phyloP scores from a whole-genome alignment of 345 rosid species.

The Excoecaria cochinchinensis region DNA sequence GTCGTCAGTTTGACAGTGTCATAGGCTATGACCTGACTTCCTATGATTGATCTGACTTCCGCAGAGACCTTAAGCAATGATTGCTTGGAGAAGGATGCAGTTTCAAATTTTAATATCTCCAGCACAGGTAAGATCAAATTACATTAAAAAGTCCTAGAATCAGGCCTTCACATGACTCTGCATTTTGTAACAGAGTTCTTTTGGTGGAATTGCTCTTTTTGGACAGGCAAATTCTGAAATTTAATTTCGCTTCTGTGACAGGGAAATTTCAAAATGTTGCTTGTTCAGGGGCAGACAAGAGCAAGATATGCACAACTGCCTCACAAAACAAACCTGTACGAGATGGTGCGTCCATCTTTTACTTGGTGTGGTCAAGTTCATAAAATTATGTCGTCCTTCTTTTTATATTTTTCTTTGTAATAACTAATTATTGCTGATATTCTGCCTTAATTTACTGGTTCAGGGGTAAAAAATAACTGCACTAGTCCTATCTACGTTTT shows the following conservation, averaged over 20 bases:
- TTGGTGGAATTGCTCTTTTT: background rate
- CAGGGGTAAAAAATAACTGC: background rate
- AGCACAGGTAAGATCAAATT: background rate
- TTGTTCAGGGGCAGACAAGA: conserved; percentile 12
- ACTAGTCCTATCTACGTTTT: no score
- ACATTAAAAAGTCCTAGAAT: background rate
- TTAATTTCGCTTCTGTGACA: conserved; percentile 17
- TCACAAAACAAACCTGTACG: conserved; percentile 46
- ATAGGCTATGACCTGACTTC: conserved; percentile 3
- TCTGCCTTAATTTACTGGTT: background rate
- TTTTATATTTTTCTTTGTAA: background rate
- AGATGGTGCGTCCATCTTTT: conserved; percentile 43
- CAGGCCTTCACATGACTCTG: background rate
- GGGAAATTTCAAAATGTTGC: conserved; percentile 28
- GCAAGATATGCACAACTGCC: conserved; percentile 25
- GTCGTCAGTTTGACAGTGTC: no score
- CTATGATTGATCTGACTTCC: background rate
- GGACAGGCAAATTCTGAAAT: background rate
- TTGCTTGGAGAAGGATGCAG: background rate
- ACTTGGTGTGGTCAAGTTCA: background rate
- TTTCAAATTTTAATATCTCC: background rate
- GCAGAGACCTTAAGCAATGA: background rate
- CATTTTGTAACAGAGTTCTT: background rate
- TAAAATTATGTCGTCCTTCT: background rate
- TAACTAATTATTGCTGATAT: background rate